These are phyloP conservation scores for Psilocybe sp. DNA, from an alignment of 768 basidiomycete species.

Conservation along the genomic window DNA sequence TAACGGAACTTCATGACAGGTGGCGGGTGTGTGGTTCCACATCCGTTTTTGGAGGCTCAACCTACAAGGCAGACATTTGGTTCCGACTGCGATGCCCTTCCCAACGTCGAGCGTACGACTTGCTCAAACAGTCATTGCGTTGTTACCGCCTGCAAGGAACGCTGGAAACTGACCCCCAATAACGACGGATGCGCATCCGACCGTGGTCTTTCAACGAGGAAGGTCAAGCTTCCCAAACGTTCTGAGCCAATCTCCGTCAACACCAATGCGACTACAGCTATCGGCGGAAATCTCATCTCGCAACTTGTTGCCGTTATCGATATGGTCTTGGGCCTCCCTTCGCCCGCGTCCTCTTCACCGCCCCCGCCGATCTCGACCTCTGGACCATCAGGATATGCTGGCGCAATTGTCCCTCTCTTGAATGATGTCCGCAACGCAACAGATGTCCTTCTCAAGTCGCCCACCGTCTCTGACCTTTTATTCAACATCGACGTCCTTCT, in stretches of 20 bases:
- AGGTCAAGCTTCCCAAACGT: slow-evolving; percentile 19
- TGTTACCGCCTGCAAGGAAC: slow-evolving; percentile 23
- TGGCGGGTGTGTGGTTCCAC: slow-evolving; percentile 37
- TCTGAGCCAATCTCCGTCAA: slow-evolving; percentile 4
- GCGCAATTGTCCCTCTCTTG: slow-evolving; percentile 15
- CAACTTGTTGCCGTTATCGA: slow-evolving; percentile 18
- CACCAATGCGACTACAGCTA: slow-evolving; percentile 5
- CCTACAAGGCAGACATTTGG: slow-evolving; percentile 12
- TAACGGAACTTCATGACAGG: slow-evolving; percentile 19
- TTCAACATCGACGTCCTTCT: slow-evolving; percentile 18
- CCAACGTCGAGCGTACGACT: slow-evolving; percentile 18
- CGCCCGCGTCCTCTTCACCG: slow-evolving; percentile 1
- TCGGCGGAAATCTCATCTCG: slow-evolving; percentile 14
- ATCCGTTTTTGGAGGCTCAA: slow-evolving; percentile 26
- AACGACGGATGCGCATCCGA: slow-evolving; percentile 17
- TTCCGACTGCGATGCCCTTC: slow-evolving; percentile 27
- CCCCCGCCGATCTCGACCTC: neutral
- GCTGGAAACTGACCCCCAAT: slow-evolving; percentile 22
- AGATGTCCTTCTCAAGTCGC: slow-evolving; percentile 18
- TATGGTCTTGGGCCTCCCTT: slow-evolving; percentile 18
- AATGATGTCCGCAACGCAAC: slow-evolving; percentile 17
- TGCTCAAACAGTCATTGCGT: slow-evolving; percentile 26
- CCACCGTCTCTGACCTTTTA: slow-evolving; percentile 15
- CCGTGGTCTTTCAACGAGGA: slow-evolving; percentile 5
- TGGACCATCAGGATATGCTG: slow-evolving; percentile 1